These are phyloP conservation scores for Azolla pinnata DNA, from an alignment of 75 land plant species.

Conservation along the genomic window DNA sequence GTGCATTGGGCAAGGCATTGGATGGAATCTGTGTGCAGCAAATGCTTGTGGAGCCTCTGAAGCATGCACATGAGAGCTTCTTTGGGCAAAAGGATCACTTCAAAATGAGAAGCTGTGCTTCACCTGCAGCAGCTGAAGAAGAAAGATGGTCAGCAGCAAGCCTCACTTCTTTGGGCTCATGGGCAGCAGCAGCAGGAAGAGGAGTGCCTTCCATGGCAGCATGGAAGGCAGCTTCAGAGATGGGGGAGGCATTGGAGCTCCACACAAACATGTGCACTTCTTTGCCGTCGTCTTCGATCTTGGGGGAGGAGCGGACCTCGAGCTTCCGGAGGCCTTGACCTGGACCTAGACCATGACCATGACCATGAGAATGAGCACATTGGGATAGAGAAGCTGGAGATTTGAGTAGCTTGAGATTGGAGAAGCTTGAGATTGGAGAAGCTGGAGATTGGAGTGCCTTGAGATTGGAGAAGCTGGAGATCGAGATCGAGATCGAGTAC, in stretches of 20 bases:
- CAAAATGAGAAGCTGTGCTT: too few species aligned
- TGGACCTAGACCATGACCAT: conserved; percentile 7
- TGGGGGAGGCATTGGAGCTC: conserved; percentile 97
- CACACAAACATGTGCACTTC: conserved; percentile 99
- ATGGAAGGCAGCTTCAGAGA: conserved; percentile 62
- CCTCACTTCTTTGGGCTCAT: conserved; percentile 25
- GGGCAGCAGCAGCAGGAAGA: background rate
- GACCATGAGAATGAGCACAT: background rate
- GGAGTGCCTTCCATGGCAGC: conserved; percentile 33
- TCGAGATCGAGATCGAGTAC: conserved; percentile 17
- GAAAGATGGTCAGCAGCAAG: too few species aligned
- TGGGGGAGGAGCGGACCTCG: conserved; percentile 36
- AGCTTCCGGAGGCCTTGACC: conserved; percentile 23
- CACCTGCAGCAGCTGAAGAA: too few species aligned
- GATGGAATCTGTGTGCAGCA: too few species aligned
- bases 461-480: too few species aligned
- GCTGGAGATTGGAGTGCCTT: too few species aligned
- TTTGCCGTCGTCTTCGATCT: conserved; percentile 51
- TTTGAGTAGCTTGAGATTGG: too few species aligned
- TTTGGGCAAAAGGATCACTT: too few species aligned
- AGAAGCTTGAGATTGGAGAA: too few species aligned
- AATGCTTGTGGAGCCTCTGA: too few species aligned
- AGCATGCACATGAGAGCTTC: too few species aligned
- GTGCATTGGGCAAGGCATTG: too few species aligned
- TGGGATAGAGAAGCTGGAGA: conserved; percentile 16